Evolutionary conservation across 768 basidiomycete species (phyloP).

Genomic region (Saitozyma sp.): DNA sequence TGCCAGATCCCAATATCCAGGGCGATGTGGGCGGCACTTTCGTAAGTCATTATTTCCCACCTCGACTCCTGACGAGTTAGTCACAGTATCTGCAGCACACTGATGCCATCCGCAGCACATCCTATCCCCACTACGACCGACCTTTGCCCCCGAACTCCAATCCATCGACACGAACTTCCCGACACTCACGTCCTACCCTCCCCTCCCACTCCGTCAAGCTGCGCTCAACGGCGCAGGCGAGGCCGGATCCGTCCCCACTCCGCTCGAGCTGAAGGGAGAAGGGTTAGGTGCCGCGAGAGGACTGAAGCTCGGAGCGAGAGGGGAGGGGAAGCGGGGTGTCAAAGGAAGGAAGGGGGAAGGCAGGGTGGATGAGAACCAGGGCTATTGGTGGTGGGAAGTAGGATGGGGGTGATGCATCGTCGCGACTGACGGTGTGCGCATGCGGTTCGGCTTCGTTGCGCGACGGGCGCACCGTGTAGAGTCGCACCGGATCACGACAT

Average conservation of each 20-base stretch:
- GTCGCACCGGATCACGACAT: too few relatives aligned
- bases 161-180: constrained; percentile 49
- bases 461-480: too few relatives aligned
- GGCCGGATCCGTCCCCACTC: not conserved
- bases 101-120: constrained; percentile 36
- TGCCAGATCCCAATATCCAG: constrained; percentile 29
- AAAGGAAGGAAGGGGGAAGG: constrained; percentile 47
- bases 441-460: too few relatives aligned
- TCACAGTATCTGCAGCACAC: too few relatives aligned
- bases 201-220: constrained; percentile 9
- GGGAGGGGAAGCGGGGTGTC: constrained; percentile 35
- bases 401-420: constrained; percentile 39
- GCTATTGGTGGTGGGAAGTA: constrained; percentile 53
- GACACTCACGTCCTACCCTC: constrained; percentile 24
- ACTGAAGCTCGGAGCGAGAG: constrained; percentile 35
- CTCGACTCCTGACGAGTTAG: too few relatives aligned
- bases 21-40: constrained; percentile 47
- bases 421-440: too few relatives aligned
- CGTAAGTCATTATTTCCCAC: constrained; percentile 28
- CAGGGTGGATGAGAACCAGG: constrained; percentile 43
- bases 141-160: constrained; percentile 49
- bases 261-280: constrained; percentile 23
- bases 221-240: too few relatives aligned
- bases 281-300: constrained; percentile 29
- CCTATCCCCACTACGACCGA: constrained; percentile 49